Conservation (phyloP, 192 early-diverging fungal genomes). For the Coemansia erecta region DNA sequence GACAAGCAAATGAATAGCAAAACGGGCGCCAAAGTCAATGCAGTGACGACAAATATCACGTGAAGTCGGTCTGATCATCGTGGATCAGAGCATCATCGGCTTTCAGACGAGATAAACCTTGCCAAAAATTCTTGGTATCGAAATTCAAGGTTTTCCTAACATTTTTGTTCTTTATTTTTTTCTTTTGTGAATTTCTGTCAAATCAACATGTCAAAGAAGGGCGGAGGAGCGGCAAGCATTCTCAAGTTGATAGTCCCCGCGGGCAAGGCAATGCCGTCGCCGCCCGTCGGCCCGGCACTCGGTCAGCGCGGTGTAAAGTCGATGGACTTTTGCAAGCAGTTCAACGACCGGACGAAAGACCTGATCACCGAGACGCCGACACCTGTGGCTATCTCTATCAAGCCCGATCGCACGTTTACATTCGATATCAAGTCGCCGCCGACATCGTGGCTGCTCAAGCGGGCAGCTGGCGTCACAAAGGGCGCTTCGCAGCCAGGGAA, state of each 20-base stretch:
- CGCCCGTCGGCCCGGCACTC: conserved; percentile 92
- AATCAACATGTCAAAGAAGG: conserved; percentile 49
- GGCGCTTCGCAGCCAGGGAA: conserved; percentile 77
- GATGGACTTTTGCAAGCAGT: conserved; percentile 98
- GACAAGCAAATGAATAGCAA: neutral
- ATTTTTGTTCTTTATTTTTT: neutral
- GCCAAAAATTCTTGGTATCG: too few relatives aligned
- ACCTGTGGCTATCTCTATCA: conserved; percentile 79
- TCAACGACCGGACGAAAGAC: conserved; percentile 94
- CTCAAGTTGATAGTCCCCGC: conserved; percentile 79
- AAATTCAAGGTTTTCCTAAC: neutral
- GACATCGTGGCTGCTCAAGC: conserved; percentile 82
- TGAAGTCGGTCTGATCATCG: too few relatives aligned
- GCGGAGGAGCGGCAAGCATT: conserved; percentile 46
- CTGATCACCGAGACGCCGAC: conserved; percentile 77
- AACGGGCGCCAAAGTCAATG: too few relatives aligned
- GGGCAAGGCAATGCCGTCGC: conserved; percentile 91
- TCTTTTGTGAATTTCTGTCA: conserved; percentile 3
- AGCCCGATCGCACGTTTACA: conserved; percentile 88
- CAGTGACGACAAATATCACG: too few relatives aligned
- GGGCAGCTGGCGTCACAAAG: conserved; percentile 85
- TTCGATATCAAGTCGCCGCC: conserved; percentile 86
- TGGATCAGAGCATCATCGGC: too few relatives aligned
- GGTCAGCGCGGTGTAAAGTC: conserved; percentile 96
- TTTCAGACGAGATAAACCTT: too few relatives aligned